A percentile compares a stretch with the other conserved stretches of the same genome.
Conservation (phyloP, 1,284 basidiomycete genomes). For the Mycosarcoma mackinlayi region DNA sequence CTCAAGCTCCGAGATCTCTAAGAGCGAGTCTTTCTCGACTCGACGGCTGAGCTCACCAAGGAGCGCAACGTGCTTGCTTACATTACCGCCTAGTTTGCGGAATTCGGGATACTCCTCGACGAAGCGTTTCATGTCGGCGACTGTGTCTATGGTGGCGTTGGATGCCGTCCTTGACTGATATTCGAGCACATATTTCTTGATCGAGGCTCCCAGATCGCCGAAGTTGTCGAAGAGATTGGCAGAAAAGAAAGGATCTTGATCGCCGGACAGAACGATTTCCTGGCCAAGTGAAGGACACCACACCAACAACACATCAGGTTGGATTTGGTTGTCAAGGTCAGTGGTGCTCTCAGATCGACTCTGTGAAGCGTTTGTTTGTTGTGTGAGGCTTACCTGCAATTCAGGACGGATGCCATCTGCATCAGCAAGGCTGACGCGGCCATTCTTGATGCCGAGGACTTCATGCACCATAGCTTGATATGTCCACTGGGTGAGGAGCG, state of each 20-base stretch:
- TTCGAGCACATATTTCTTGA: conserved; percentile 92
- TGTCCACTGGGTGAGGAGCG: conserved; percentile 97
- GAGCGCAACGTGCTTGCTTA: conserved; percentile 96
- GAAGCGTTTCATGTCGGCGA: conserved; percentile 80
- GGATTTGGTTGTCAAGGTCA: too few species aligned
- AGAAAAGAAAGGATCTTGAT: conserved; percentile 94
- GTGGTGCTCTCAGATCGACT: background rate
- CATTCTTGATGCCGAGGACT: conserved; percentile 90
- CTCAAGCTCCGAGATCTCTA: conserved; percentile 93
- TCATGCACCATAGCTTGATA: conserved; percentile 99
- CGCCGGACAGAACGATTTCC: conserved; percentile 93
- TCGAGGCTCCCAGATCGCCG: conserved; percentile 91
- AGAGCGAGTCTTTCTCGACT: conserved; percentile 79
- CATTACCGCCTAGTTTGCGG: conserved; percentile 93
- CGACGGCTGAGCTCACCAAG: conserved; percentile 94
- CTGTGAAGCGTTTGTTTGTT: background rate
- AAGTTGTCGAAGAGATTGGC: conserved; percentile 92
- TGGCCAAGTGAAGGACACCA: too few species aligned
- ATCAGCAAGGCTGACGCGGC: conserved; percentile 83
- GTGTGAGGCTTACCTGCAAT: conserved; percentile 74
- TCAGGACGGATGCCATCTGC: conserved; percentile 90
- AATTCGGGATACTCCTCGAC: conserved; percentile 99
- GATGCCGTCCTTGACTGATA: conserved; percentile 84
- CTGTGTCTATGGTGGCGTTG: conserved; percentile 88
- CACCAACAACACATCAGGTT: too few species aligned